Base-by-base conservation (phyloP, 768 basidiomycete genomes). In the Lactarius pseudohatsudake region DNA sequence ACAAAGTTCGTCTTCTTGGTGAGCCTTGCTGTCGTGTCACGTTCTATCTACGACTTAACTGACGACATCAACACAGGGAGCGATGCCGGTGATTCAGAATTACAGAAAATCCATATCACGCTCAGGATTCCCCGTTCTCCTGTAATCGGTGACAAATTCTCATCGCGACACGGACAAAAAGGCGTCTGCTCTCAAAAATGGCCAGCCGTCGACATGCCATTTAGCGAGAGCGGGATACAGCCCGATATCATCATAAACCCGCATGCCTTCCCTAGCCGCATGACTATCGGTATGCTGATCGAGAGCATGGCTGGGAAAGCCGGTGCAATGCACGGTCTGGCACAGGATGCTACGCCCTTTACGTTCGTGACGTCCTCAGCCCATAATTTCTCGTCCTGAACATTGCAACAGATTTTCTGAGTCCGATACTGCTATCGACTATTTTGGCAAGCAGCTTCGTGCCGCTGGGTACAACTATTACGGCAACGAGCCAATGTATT, bases 261-360 rank as follows among this genome's bases (percentile, higher is more conserved):
- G 41, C 97, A 99, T 76, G 97, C 97, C 18, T 99, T 99, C 82
- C 97, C 97, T 2, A 92, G 89, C 82, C 92, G 97, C 72, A 99
- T 99, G 97, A 99, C 97, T 1, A 99, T 99, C 72, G 97, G 97
- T 66, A 99, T 99, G 97, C 88, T 99, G 75, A 94, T 99, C 65
- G 97, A 99, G 82, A 96, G 94, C 78, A 89, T 98, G 88, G 97
- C 97, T 0, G 97, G 97, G n/a, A 99, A 99, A 77, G 91, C 97
- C 2, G 97, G 97, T 65, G 91, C 96, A 9, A 92, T 98, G 92
- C 97, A 98, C 72, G 97, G 97, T 53, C 82, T 99, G 28, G 95
- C 97, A 16, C 97, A 99, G 76, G 97, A 99, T 78, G 97, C 94
- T 16, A 98, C 97, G 22, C 97, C 97, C 20, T 99, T 98, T 85